phyloP scores from a whole-genome alignment of 495 filamentous ascomycete genomes.

The Geopyxis carbonaria region DNA sequence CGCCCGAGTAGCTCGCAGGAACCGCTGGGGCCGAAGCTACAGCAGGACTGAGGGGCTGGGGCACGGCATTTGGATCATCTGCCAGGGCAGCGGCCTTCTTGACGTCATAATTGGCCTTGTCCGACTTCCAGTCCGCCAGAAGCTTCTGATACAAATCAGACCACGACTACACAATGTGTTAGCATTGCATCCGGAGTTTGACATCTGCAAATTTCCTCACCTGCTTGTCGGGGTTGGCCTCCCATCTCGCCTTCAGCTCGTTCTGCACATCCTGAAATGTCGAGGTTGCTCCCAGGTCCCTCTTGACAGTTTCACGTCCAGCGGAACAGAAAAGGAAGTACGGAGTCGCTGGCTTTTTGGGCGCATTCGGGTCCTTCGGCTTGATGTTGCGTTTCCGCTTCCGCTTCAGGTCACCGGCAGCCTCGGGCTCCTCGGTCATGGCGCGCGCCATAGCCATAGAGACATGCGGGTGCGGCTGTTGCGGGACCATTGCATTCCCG shows the following conservation, averaged over 20 bases:
- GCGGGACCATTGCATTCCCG: background rate
- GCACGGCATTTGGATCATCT: conserved; percentile 4
- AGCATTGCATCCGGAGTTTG: conserved; percentile 12
- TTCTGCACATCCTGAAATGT: conserved; percentile 64
- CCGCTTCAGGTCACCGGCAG: conserved; percentile 42
- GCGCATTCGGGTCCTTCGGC: conserved; percentile 63
- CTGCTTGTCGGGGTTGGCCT: conserved; percentile 59
- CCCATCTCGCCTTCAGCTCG: conserved; percentile 71
- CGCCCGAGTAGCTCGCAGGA: conserved; percentile 8
- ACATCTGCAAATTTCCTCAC: conserved; percentile 31
- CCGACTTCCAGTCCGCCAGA: conserved; percentile 42
- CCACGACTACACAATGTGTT: conserved; percentile 13
- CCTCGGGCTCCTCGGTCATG: conserved; percentile 20
- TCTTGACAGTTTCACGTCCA: conserved; percentile 57
- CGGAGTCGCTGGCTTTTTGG: conserved; percentile 81
- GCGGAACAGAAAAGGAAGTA: conserved; percentile 87
- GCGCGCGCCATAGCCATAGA: conserved; percentile 5
- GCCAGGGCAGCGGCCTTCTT: conserved; percentile 29
- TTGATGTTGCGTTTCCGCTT: conserved; percentile 46
- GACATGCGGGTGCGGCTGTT: conserved; percentile 7
- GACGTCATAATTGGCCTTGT: conserved; percentile 32
- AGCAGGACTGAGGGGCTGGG: conserved; percentile 12
- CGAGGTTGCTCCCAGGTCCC: conserved; percentile 50
- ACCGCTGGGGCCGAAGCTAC: background rate
- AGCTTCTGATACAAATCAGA: conserved; percentile 31